These are phyloP conservation scores for Fusarium anthophilum DNA, from an alignment of 2,329 filamentous ascomycete species.

Conservation along the genomic window DNA sequence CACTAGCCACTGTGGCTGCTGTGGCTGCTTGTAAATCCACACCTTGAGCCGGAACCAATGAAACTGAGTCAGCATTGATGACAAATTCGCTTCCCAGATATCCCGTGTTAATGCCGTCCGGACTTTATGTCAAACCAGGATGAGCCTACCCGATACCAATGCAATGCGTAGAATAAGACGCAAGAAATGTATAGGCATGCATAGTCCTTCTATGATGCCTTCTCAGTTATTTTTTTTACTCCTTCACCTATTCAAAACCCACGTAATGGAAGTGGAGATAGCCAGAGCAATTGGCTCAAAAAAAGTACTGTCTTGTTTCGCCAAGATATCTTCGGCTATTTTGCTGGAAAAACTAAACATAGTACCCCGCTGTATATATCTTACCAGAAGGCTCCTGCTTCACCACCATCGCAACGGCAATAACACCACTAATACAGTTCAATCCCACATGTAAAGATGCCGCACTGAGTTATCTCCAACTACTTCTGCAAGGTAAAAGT, in stretches of 20 bases:
- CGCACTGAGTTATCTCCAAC: fast-evolving
- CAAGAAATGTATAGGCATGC: too few species aligned
- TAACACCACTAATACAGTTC: too few species aligned
- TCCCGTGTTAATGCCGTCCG: not conserved
- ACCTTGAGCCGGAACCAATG: not conserved
- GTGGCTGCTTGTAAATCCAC: not conserved
- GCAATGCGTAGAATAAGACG: not conserved
- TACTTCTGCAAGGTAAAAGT: not conserved
- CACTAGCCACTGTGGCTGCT: conserved; percentile 2
- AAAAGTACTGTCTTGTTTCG: fast-evolving
- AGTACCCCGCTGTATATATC: fast-evolving
- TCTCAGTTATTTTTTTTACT: too few species aligned
- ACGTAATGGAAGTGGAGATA: too few species aligned
- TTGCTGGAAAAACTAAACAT: too few species aligned
- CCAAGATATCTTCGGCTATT: too few species aligned
- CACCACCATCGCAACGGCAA: fast-evolving
- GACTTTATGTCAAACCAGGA: fast-evolving
- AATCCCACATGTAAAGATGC: not conserved
- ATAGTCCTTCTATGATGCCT: too few species aligned
- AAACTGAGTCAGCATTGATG: not conserved
- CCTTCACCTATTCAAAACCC: too few species aligned
- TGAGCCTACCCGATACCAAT: not conserved
- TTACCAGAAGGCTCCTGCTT: fast-evolving
- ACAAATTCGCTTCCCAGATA: not conserved
- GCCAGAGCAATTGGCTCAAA: too few species aligned